Evolutionary conservation across 129 eudicot species (phyloP).

Genomic region (Silybum marianum): DNA sequence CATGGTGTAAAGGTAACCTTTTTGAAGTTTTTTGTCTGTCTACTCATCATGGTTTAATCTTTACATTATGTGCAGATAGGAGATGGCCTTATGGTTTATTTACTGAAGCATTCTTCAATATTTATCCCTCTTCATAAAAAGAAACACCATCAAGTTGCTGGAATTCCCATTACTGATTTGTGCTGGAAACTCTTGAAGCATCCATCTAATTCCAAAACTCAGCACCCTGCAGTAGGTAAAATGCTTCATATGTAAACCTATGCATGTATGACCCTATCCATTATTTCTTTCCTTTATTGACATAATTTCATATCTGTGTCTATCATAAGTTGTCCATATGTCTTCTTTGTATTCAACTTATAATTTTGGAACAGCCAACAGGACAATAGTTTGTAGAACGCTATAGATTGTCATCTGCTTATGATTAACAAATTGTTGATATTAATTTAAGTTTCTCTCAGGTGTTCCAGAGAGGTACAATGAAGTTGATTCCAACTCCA

Average conservation of each 20-base stretch:
- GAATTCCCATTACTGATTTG: conserved; percentile 50
- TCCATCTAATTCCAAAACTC: conserved; percentile 22
- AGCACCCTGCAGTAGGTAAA: conserved; percentile 27
- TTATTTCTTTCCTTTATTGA: not conserved
- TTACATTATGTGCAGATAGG: conserved; percentile 58
- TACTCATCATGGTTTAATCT: not conserved
- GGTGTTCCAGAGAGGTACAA: conserved; percentile 28
- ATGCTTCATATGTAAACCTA: conserved; percentile 4
- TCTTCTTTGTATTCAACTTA: not conserved
- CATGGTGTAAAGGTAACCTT: not conserved
- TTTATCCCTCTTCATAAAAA: conserved; percentile 62
- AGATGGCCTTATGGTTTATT: conserved; percentile 68
- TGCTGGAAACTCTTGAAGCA: conserved; percentile 33
- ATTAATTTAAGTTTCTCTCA: conserved; percentile 19
- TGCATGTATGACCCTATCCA: not conserved
- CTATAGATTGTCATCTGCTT: not conserved
- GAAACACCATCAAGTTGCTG: conserved; percentile 69
- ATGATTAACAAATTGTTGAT: conserved; percentile 4
- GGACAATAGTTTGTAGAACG: not conserved
- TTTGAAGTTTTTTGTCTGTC: not conserved
- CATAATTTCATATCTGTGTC: not conserved
- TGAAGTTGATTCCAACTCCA: conserved; percentile 26
- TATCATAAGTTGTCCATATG: not conserved
- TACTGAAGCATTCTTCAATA: conserved; percentile 55
- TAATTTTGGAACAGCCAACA: not conserved